Conservation (phyloP, 495 filamentous ascomycete genomes). For the Xylaria bambusicola region DNA sequence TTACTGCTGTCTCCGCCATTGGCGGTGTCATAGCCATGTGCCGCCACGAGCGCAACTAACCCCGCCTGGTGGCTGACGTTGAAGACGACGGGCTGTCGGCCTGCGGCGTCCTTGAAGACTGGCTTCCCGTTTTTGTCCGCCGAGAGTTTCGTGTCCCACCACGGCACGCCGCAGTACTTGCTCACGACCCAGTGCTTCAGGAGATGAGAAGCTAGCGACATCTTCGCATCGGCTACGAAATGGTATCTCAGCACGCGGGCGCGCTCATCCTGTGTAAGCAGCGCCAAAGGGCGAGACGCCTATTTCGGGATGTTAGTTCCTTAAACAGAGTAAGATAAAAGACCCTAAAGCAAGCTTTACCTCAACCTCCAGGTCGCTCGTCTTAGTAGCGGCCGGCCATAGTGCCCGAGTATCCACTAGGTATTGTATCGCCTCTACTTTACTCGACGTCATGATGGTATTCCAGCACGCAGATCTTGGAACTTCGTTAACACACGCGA, state of each 20-base stretch:
- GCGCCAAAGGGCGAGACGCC: slow-evolving; percentile 56
- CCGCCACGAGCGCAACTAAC: slow-evolving; percentile 61
- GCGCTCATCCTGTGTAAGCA: slow-evolving; percentile 58
- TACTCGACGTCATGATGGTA: slow-evolving; percentile 26
- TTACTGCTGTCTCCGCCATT: slow-evolving; percentile 20
- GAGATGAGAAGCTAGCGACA: slow-evolving; percentile 72
- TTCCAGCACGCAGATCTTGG: not conserved
- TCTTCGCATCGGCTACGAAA: slow-evolving; percentile 64
- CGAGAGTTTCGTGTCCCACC: slow-evolving; percentile 62
- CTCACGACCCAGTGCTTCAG: slow-evolving; percentile 77
- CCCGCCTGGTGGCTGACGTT: slow-evolving; percentile 89
- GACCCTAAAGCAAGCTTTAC: slow-evolving; percentile 28
- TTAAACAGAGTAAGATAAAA: not conserved
- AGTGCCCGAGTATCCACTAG: slow-evolving; percentile 49
- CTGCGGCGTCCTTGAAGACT: slow-evolving; percentile 38
- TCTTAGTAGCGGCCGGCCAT: slow-evolving; percentile 44
- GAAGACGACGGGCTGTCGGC: slow-evolving; percentile 61
- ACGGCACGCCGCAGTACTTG: slow-evolving; percentile 63
- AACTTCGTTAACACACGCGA: not conserved
- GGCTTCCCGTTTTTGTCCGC: slow-evolving; percentile 67
- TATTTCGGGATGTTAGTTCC: slow-evolving; percentile 26
- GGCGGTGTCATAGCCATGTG: slow-evolving; percentile 34
- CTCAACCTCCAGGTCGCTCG: slow-evolving; percentile 41
- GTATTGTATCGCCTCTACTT: slow-evolving; percentile 43
- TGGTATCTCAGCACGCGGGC: slow-evolving; percentile 56